A percentile compares a stretch with the other conserved stretches of the same genome.
phyloP scores from a whole-genome alignment of 176 grass and related monocot genomes.

The Oryza meyeriana region DNA sequence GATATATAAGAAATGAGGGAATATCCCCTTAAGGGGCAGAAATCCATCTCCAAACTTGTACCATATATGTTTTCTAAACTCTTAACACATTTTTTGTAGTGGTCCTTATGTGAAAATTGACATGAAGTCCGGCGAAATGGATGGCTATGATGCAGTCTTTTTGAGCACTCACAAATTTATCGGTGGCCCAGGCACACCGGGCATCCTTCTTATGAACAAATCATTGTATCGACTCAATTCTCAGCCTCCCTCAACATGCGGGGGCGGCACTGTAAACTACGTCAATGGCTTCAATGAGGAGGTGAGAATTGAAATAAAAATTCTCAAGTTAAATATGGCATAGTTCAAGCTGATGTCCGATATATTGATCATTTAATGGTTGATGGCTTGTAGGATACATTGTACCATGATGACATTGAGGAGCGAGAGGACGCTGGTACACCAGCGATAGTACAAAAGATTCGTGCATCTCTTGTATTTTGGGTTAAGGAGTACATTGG shows the following conservation, averaged over 20 bases:
- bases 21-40: no score
- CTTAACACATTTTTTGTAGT: slow-evolving; percentile 11
- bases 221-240: slow-evolving; percentile 50
- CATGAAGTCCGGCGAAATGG: slow-evolving; percentile 63
- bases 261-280: slow-evolving; percentile 71
- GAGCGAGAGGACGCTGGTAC: slow-evolving; percentile 73
- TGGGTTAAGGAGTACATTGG: slow-evolving; percentile 80
- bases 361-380: not conserved
- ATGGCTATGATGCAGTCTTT: slow-evolving; percentile 78
- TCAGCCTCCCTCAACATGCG: slow-evolving; percentile 57
- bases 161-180: slow-evolving; percentile 84
- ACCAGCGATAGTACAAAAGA: slow-evolving; percentile 61
- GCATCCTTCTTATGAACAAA: slow-evolving; percentile 82
- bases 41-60: no score
- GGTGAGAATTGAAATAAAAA: slow-evolving; percentile 24
- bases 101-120: slow-evolving; percentile 79
- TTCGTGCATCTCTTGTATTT: slow-evolving; percentile 58
- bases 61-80: no score
- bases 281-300: slow-evolving; percentile 70
- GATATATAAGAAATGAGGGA: no score
- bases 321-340: not conserved
- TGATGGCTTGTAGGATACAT: slow-evolving; percentile 43
- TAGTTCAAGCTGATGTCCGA: not conserved
- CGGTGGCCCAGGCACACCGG: slow-evolving; percentile 58
- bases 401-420: slow-evolving; percentile 62